Base-by-base conservation (phyloP, 2,329 filamentous ascomycete species). In the Ophiostoma australiae region DNA sequence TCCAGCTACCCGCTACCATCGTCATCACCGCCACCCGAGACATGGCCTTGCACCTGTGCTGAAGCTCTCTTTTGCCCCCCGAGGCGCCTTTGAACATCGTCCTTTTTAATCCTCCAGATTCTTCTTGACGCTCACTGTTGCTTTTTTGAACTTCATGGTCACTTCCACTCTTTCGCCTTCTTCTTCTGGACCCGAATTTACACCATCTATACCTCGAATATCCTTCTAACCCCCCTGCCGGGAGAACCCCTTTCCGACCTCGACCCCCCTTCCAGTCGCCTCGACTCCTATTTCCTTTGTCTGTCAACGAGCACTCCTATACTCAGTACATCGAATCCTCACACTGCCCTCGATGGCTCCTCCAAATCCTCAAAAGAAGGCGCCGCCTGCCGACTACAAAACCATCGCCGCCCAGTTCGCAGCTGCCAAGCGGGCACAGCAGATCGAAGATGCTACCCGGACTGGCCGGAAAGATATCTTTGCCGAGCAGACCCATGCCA, bases 351-450 rank as follows among this genome's bases (percentile, higher is more conserved):
- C 69, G 11, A 75, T 75, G 74, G 44, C 74, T 20, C 68, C 73
- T 15, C 63, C 63, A 27, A 66, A 66, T 66, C 35, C 63, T 70
- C 73, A 75, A 41, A 72, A 76, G 23, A 73, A 77, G 70, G 73
- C 75, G 39, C 70, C 73, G 23, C 70, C 67, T 20, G 66, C 72
- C 76, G 84, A 87, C 55, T 86, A 86, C 79, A 80, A 85, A 75
- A 78, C 81, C 71, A 85, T 88, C 72, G 81, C 84, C 23, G 82
- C 83, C 55, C 81, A 87, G 77, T 87, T 82, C 79, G 84, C 82
- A 37, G 82, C 81, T 65, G 85, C 85, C 44, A 85, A 86, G 77
- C 82, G 81, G 69, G 80, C 80, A 72, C 83, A 85, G 73, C 82
- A 83, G 71, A 75, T 77, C 10, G 78, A 83, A 70, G 80, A 83